Evolutionary conservation across 2,329 filamentous ascomycete species (phyloP), one percentile per base, ranked within the genome.

Genomic region (Calycina marina): DNA sequence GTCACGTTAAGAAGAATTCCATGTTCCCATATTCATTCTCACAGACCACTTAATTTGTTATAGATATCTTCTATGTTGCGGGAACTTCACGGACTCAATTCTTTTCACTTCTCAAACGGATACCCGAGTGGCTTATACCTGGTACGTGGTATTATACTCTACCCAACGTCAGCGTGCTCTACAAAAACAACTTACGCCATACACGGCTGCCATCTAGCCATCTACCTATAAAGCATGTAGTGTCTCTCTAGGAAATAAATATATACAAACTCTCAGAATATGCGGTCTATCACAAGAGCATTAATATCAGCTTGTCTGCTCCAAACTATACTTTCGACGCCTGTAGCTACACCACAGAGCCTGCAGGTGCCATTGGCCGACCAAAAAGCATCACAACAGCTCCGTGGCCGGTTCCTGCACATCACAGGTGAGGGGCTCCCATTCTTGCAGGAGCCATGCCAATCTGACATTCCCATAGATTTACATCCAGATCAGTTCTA

Each of bases 401-500:
- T 84, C 46, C 68, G 70, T 42, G 84, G 84, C 42, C 72, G 71
- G 52, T 93, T 93, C 60, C 65, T 93, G 51, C 84, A 93, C 57
- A 81, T 93, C 46, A 90, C 84, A 58, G 85, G 83, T 88, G 61
- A 40, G 65, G 25, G 31, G 39, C 33, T 30, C 30, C 18, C 11
- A 30, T 14, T 25, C 38, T 53, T 40, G 30, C 44, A 39, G 32
- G 37, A 17, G 12, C 16, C 24, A 26, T 33, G 37, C 40, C 22
- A 39, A 48, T 34, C 44, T 50, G 31, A 50, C 29, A 14, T 34
- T 22, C 13, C 29, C 15, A 32, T 45, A 93, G 90, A 98, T 59
- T 69, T 96, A 46, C 90, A 98, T 50, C 84, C 85, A 28, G 90
- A 98, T 55, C 71, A 72, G 26, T 81, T 82, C 57, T 98, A 94